Evolutionary conservation across 352 stramenopile genomes (phyloP), one percentile per base, ranked within the genome.

Genomic region (Globisporangium acanthophoron): DNA sequence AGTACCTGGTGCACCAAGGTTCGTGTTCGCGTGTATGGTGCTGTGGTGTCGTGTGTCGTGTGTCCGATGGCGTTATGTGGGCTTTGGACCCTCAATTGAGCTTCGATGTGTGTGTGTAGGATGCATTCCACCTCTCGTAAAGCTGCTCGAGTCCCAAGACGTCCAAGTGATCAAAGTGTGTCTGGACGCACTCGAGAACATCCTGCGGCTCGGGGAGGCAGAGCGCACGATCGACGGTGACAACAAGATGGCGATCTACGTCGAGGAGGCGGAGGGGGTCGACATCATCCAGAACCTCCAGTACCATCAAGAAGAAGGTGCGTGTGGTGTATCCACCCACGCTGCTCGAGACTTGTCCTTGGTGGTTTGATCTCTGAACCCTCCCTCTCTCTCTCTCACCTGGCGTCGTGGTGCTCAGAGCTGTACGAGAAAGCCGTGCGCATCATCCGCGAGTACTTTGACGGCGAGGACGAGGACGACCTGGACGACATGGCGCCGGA

Each of bases 111-210:
- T 95, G 95, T 11, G 69, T 96, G 97, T 98, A 62, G 97, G 85
- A 51, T 99, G 95, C 74, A 99, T 99, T 69, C 87, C 88, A 52
- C 96, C 97, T 24, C 73, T 99, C 18, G 99, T 94, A 70, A 93
- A 98, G 65, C 75, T 99, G 61, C 82, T 99, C 40, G 90, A 90
- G 16, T 90, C 98, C 15, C 92, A 95, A 64, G 97, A 99, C 71
- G 81, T 91, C 8, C 99, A 99, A 81, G 97, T 99, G 71, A 88
- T 99, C 45, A 98, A 96, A 31, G 97, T 99, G 50, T 96, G 96
- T 11, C 76, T 99, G 31, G 97, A 99, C 72, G 97, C 96, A 20
- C 87, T 99, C 27, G 97, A 99, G 64, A 99, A 99, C 78, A 99
- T 99, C 58, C 79, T 99, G 56, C 97, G 96, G 61, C 85, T 98